phyloP scores from a whole-genome alignment of 179 eudicot species.

The Beta corolliflora region DNA sequence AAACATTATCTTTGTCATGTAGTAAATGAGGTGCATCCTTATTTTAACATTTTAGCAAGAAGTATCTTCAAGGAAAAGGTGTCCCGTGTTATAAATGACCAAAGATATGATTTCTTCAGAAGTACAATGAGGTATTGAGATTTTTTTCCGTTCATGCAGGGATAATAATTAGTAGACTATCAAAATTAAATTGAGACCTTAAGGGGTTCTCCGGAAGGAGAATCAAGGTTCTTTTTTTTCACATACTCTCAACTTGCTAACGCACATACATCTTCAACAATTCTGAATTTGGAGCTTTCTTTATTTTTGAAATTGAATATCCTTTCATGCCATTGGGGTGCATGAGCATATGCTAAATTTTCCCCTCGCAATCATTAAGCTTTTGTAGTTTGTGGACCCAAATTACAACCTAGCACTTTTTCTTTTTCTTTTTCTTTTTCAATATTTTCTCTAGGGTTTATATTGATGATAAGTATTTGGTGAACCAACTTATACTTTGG shows the following conservation, averaged over 20 bases:
- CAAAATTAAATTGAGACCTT: background rate
- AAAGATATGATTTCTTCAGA: background rate
- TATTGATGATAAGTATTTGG: background rate
- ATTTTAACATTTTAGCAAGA: background rate
- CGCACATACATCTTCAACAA: background rate
- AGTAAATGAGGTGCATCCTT: background rate
- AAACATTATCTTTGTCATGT: background rate
- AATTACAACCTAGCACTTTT: background rate
- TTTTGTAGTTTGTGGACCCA: background rate
- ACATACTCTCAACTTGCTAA: background rate
- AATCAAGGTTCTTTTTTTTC: background rate
- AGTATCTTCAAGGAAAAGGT: background rate
- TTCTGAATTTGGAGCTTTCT: background rate
- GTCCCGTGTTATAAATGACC: constrained; percentile 1
- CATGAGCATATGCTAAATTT: background rate
- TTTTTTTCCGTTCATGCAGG: background rate
- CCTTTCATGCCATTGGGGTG: background rate
- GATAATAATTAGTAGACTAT: background rate
- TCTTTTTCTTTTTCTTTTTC: background rate
- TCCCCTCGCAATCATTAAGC: background rate
- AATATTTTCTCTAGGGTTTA: background rate
- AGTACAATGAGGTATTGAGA: background rate
- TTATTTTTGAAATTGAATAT: background rate
- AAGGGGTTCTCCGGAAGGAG: background rate
- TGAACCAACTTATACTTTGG: background rate